Evolutionary conservation across 2,329 filamentous ascomycete genomes (phyloP).

Genomic region (Phialemoniopsis sp.): DNA sequence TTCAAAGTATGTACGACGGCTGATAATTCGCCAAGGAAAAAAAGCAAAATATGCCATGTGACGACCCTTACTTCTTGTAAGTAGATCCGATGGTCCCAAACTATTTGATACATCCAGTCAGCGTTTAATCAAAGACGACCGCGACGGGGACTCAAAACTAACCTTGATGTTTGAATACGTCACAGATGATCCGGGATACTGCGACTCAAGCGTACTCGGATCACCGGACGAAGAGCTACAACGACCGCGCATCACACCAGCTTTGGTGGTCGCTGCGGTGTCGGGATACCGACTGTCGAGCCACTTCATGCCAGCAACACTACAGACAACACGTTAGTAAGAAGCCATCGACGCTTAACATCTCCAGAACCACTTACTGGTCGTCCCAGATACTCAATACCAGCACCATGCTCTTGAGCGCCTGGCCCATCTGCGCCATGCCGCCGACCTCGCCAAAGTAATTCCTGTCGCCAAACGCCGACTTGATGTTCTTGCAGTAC

Average conservation of each 20-base stretch:
- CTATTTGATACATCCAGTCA: too few relatives aligned
- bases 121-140: too few relatives aligned
- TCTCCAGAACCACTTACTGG: constrained; percentile 37
- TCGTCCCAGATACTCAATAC: constrained; percentile 45
- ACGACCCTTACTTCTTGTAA: too few relatives aligned
- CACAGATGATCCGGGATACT: constrained; percentile 34
- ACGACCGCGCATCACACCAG: constrained; percentile 41
- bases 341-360: neutral
- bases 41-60: too few relatives aligned
- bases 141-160: too few relatives aligned
- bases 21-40: too few relatives aligned
- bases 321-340: constrained; percentile 2
- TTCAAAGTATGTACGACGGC: too few relatives aligned
- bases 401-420: constrained; percentile 24
- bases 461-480: constrained; percentile 43
- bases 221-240: constrained; percentile 40
- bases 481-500: constrained; percentile 54
- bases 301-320: constrained; percentile 53
- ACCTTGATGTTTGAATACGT: constrained; percentile 45
- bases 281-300: constrained; percentile 55
- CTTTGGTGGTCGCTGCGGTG: constrained; percentile 22
- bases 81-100: too few relatives aligned
- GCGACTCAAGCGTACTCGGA: constrained; percentile 36
- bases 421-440: constrained; percentile 44
- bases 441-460: constrained; percentile 47